Evolutionary conservation across 768 basidiomycete species (phyloP).

Genomic region (Scleroderma citrinum): DNA sequence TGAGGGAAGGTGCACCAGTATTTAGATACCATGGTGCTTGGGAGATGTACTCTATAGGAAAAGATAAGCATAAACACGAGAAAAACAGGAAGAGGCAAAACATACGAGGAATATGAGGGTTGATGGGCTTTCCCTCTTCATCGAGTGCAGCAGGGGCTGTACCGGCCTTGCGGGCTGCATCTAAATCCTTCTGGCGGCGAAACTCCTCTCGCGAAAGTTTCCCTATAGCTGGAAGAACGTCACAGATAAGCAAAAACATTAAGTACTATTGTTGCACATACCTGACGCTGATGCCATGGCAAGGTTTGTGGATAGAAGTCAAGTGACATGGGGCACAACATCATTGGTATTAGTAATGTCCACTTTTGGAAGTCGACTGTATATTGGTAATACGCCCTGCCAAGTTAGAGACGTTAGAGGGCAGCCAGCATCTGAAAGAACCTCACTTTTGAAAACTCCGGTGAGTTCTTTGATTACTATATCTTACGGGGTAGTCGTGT

Average conservation of each 20-base stretch:
- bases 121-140: conserved; percentile 92
- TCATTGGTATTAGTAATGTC: background rate
- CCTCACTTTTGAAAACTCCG: too few species aligned
- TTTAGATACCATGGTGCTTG: conserved; percentile 99
- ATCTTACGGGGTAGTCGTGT: too few species aligned
- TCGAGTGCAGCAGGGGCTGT: conserved; percentile 95
- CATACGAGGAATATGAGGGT: conserved; percentile 97
- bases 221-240: conserved; percentile 42
- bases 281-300: conserved; percentile 40
- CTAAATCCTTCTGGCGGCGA: conserved; percentile 91
- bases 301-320: too few species aligned
- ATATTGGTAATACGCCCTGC: too few species aligned
- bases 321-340: too few species aligned
- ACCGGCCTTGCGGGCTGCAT: conserved; percentile 97
- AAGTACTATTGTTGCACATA: conserved; percentile 14
- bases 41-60: conserved; percentile 84
- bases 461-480: too few species aligned
- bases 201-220: conserved; percentile 95
- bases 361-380: too few species aligned
- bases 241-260: background rate
- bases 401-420: too few species aligned
- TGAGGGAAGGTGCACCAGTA: conserved; percentile 87
- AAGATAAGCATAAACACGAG: conserved; percentile 2
- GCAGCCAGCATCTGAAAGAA: too few species aligned
- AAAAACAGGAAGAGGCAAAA: conserved; percentile 9